Conservation (phyloP, 768 basidiomycete genomes). For the Leccinellum rugosiceps region DNA sequence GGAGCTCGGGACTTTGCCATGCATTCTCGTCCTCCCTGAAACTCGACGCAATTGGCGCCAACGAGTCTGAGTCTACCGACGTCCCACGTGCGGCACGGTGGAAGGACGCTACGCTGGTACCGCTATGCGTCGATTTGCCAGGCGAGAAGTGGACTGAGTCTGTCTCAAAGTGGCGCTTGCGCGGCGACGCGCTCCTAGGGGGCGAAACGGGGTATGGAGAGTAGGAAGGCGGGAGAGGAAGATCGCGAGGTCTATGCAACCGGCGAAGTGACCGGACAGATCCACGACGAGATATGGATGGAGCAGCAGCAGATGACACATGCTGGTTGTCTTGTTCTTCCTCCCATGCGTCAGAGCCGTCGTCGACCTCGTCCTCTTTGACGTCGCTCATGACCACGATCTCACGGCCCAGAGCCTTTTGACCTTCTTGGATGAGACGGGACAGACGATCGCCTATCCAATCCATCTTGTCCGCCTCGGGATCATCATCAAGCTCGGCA, state of each 20-base stretch:
- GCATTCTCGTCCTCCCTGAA: slow-evolving; percentile 44
- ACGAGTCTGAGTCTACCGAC: slow-evolving; percentile 36
- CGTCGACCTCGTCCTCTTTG: slow-evolving; percentile 73
- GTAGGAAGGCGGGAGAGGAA: slow-evolving; percentile 30
- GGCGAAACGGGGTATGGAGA: slow-evolving; percentile 25
- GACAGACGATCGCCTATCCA: slow-evolving; percentile 75
- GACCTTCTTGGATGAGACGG: slow-evolving; percentile 73
- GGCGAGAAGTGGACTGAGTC: slow-evolving; percentile 22
- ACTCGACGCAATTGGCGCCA: slow-evolving; percentile 20
- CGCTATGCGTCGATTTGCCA: slow-evolving; percentile 15
- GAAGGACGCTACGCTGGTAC: slow-evolving; percentile 15
- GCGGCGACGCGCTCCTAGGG: slow-evolving; percentile 34
- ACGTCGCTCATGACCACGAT: slow-evolving; percentile 75
- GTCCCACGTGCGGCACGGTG: slow-evolving; percentile 24
- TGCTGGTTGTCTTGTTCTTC: slow-evolving; percentile 44
- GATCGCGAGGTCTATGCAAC: slow-evolving; percentile 18
- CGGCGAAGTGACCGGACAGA: slow-evolving; percentile 27
- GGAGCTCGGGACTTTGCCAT: slow-evolving; percentile 65
- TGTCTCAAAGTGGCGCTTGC: slow-evolving; percentile 22
- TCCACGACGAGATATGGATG: slow-evolving; percentile 27
- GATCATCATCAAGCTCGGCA: slow-evolving; percentile 34
- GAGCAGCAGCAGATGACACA: not conserved
- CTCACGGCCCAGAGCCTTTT: slow-evolving; percentile 72
- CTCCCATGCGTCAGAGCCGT: slow-evolving; percentile 72
- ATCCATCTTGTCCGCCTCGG: slow-evolving; percentile 63